A percentile compares a stretch with the other conserved stretches of the same genome.
These are phyloP conservation scores for Stylosanthes scabra DNA, from an alignment of 331 rosid species.

Conservation along the genomic window DNA sequence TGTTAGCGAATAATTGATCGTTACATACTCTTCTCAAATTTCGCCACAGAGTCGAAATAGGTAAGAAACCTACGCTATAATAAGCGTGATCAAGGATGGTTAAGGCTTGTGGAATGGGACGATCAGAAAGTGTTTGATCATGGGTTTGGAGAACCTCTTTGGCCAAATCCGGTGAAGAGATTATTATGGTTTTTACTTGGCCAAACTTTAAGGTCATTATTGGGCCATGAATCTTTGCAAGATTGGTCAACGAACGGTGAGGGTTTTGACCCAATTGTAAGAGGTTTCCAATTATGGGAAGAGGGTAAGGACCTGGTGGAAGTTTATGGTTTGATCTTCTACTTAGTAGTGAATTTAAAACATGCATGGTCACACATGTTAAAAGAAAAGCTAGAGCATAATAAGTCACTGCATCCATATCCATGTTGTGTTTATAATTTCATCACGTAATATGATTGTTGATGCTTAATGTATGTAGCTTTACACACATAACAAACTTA, in stretches of 20 bases:
- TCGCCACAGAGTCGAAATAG: background rate
- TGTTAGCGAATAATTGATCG: background rate
- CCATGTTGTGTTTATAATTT: too few relatives aligned
- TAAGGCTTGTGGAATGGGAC: conserved; percentile 42
- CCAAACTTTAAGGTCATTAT: conserved; percentile 28
- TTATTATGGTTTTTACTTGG: conserved; percentile 33
- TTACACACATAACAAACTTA: too few relatives aligned
- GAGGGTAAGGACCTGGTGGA: conserved; percentile 60
- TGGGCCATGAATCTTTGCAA: conserved; percentile 42
- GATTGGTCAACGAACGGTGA: conserved; percentile 51
- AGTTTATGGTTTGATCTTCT: conserved; percentile 35
- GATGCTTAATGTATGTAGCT: too few relatives aligned
- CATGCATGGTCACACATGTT: conserved; percentile 16
- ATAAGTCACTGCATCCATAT: too few relatives aligned
- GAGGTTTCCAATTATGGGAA: conserved; percentile 55
- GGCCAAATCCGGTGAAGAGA: conserved; percentile 48
- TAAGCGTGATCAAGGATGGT: conserved; percentile 29
- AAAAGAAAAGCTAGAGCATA: conserved; percentile 14
- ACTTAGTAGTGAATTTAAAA: background rate
- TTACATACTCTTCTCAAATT: background rate
- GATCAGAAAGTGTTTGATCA: conserved; percentile 40
- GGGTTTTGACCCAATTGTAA: conserved; percentile 54
- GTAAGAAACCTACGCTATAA: conserved; percentile 35
- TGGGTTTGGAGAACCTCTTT: conserved; percentile 47
- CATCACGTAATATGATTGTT: too few relatives aligned